Evolutionary conservation across 176 grass and related monocot genomes (phyloP).

Genomic region (Carex littledalei): DNA sequence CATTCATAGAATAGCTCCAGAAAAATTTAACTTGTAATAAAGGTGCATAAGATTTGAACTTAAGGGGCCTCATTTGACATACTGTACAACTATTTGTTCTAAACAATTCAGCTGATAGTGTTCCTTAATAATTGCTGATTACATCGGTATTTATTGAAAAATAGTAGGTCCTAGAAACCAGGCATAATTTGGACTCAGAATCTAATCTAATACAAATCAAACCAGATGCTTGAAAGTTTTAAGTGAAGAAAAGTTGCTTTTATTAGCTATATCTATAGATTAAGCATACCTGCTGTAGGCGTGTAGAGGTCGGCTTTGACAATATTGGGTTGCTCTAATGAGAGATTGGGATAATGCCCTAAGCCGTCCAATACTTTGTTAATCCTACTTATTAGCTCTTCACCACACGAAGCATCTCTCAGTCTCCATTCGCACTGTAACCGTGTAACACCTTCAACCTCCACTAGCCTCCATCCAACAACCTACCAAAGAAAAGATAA

Average conservation of each 20-base stretch:
- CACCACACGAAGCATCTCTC: conserved; percentile 48
- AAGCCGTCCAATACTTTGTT: conserved; percentile 30
- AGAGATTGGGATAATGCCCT: conserved; percentile 40
- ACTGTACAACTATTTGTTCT: not conserved
- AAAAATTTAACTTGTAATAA: not conserved
- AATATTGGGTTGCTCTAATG: conserved; percentile 47
- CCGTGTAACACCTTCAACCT: not conserved
- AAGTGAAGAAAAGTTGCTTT: not conserved
- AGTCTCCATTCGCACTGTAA: conserved; percentile 80
- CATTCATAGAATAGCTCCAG: not conserved
- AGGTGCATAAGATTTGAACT: not conserved
- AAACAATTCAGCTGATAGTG: not conserved
- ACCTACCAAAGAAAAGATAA: conserved; percentile 38
- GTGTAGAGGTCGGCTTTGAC: conserved; percentile 62
- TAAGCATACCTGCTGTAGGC: conserved; percentile 35
- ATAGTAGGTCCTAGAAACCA: not conserved
- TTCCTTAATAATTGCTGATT: not conserved
- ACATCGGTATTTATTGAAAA: not conserved
- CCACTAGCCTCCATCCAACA: conserved; percentile 64
- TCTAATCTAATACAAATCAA: not conserved
- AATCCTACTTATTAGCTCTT: conserved; percentile 71
- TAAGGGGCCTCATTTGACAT: not conserved
- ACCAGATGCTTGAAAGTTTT: not conserved
- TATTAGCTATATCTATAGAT: not conserved
- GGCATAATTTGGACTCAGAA: not conserved